phyloP scores from a whole-genome alignment of 495 filamentous ascomycete genomes.

The Penicillium bovifimosum region DNA sequence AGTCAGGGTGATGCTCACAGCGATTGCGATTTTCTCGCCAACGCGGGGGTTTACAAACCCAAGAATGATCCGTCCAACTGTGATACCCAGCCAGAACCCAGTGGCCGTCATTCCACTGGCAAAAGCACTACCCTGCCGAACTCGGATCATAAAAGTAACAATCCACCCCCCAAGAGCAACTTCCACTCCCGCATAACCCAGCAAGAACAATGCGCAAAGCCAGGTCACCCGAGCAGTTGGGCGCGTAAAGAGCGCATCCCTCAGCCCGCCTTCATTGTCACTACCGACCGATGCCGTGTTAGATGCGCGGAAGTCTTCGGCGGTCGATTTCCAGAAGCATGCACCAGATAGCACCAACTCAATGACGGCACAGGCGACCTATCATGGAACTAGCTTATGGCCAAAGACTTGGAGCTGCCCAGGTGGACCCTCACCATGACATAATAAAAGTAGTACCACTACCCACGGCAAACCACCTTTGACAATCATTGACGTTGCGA shows the following conservation, averaged over 20 bases:
- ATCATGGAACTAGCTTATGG: not conserved
- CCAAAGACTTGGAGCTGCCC: not conserved
- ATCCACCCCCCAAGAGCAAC: constrained; percentile 75
- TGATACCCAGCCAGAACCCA: constrained; percentile 64
- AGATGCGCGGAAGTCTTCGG: constrained; percentile 51
- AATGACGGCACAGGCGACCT: constrained; percentile 58
- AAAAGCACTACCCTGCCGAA: constrained; percentile 50
- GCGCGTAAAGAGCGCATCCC: constrained; percentile 48
- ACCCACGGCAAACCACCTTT: constrained; percentile 45
- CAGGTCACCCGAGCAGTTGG: constrained; percentile 57
- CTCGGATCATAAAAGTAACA: constrained; percentile 58
- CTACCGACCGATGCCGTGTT: constrained; percentile 25
- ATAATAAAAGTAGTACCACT: constrained; percentile 60
- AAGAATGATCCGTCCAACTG: constrained; percentile 52
- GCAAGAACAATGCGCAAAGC: constrained; percentile 69
- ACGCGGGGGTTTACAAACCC: constrained; percentile 59
- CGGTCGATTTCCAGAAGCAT: constrained; percentile 68
- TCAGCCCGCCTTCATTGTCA: constrained; percentile 44
- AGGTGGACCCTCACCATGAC: constrained; percentile 47
- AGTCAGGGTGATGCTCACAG: constrained; percentile 26
- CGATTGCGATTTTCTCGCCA: constrained; percentile 55
- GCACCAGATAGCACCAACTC: constrained; percentile 50
- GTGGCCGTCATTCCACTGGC: constrained; percentile 58
- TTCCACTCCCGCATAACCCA: constrained; percentile 80
- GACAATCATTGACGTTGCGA: constrained; percentile 53